Conservation (phyloP, 352 stramenopile genomes). For the Phytopythium cucurbitacearum region DNA sequence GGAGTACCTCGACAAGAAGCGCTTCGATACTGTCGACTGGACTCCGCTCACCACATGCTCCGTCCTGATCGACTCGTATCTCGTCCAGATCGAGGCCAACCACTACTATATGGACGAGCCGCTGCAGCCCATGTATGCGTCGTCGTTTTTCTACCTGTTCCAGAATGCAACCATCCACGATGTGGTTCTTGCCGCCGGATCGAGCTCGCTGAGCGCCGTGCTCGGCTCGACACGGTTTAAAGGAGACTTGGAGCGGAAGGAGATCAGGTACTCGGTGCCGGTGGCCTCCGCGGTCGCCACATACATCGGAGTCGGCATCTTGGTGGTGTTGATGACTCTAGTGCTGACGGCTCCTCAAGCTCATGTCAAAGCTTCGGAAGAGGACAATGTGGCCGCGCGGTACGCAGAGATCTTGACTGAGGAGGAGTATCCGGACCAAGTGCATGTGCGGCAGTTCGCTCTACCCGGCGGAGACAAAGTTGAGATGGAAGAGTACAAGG, state of each 20-base stretch:
- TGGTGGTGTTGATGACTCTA: conserved; percentile 21
- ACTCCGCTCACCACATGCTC: conserved; percentile 18
- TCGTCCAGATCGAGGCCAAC: conserved; percentile 36
- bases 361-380: conserved; percentile 17
- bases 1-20: conserved; percentile 18
- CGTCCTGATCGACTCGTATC: conserved; percentile 43
- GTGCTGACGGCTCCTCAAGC: conserved; percentile 29
- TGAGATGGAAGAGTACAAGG: conserved; percentile 31
- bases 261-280: conserved; percentile 45
- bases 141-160: conserved; percentile 48
- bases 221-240: conserved; percentile 22
- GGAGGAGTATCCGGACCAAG: conserved; percentile 28
- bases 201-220: conserved; percentile 9
- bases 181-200: conserved; percentile 6
- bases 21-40: conserved; percentile 5
- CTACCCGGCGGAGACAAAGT: conserved; percentile 17
- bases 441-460: conserved; percentile 26
- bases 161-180: conserved; percentile 28
- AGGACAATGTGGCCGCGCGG: conserved; percentile 24
- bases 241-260: conserved; percentile 32
- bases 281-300: conserved; percentile 33
- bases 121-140: conserved; percentile 43
- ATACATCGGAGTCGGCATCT: conserved; percentile 27
- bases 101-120: conserved; percentile 44
- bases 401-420: conserved; percentile 27